A percentile compares a stretch with the other conserved stretches of the same genome.
These are phyloP conservation scores for Aspergillus ochraceoroseus DNA, from an alignment of 2,329 filamentous ascomycete species.

Conservation along the genomic window DNA sequence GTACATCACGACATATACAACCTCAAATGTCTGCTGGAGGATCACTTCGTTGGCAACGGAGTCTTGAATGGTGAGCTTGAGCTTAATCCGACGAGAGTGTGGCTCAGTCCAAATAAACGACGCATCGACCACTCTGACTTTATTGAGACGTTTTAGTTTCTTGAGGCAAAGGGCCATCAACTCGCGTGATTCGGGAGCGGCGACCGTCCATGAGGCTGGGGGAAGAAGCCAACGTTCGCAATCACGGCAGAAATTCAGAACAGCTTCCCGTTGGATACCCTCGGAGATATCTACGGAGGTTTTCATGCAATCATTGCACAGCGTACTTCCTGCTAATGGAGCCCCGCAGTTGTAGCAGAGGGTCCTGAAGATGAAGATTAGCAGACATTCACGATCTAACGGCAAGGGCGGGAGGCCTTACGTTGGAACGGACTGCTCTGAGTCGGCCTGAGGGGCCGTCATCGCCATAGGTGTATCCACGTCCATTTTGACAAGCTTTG, in stretches of 20 bases:
- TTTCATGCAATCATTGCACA: constrained; percentile 14
- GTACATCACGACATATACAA: constrained; percentile 15
- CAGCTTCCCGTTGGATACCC: constrained; percentile 13
- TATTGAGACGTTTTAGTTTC: constrained; percentile 13
- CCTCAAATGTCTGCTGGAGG: constrained; percentile 15
- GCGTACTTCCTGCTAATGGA: constrained; percentile 11
- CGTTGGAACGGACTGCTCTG: constrained; percentile 2
- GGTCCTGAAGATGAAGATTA: constrained; percentile 23
- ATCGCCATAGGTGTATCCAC: constrained; percentile 12
- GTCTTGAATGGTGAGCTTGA: constrained; percentile 16
- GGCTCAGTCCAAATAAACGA: constrained; percentile 16
- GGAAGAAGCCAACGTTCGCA: constrained; percentile 16
- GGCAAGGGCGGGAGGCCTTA: neutral
- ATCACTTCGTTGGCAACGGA: constrained; percentile 11
- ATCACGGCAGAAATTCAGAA: constrained; percentile 13
- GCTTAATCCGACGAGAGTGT: constrained; percentile 14
- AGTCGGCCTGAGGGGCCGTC: constrained; percentile 7
- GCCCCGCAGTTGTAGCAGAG: constrained; percentile 16
- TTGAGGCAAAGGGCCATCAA: constrained; percentile 13
- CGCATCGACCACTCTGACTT: constrained; percentile 14
- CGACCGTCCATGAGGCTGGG: constrained; percentile 9
- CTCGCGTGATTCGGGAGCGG: constrained; percentile 14
- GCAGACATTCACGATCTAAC: neutral
- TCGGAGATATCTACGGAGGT: constrained; percentile 12
- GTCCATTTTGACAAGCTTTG: constrained; percentile 13